Conservation (phyloP, 345 rosid species). For the Salix brachista region DNA sequence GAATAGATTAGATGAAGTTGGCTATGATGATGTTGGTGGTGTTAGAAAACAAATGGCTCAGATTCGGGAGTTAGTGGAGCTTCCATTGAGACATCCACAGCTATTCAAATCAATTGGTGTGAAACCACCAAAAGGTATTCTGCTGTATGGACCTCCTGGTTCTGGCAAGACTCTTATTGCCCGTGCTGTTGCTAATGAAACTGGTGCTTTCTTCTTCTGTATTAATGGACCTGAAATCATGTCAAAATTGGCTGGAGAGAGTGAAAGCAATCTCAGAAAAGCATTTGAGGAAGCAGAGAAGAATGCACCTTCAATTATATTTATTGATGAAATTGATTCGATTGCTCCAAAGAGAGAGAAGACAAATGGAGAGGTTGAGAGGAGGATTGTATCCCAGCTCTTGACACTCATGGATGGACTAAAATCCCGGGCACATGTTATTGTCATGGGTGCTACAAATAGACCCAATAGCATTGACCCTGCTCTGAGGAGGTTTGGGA, state of each 20-base stretch:
- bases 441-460: slow-evolving; percentile 97
- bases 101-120: slow-evolving; percentile 96
- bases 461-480: slow-evolving; percentile 97
- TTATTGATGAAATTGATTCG: slow-evolving; percentile 89
- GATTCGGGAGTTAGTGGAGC: slow-evolving; percentile 90
- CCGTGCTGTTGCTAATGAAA: slow-evolving; percentile 90
- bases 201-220: slow-evolving; percentile 95
- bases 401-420: slow-evolving; percentile 95
- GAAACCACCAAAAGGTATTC: slow-evolving; percentile 93
- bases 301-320: slow-evolving; percentile 92
- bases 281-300: slow-evolving; percentile 98
- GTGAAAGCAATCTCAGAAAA: slow-evolving; percentile 95
- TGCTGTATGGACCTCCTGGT: slow-evolving; percentile 57
- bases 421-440: slow-evolving; percentile 85
- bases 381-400: slow-evolving; percentile 94
- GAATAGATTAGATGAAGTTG: slow-evolving; percentile 84
- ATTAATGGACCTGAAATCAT: slow-evolving; percentile 95
- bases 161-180: slow-evolving; percentile 79
- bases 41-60: slow-evolving; percentile 99
- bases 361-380: slow-evolving; percentile 94
- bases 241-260: slow-evolving; percentile 97
- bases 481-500: slow-evolving; percentile 88
- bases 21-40: slow-evolving; percentile 98
- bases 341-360: slow-evolving; percentile 97
- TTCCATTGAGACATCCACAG: slow-evolving; percentile 91